Base-by-base conservation (phyloP, 2,329 filamentous ascomycete species). In the Cytospora mali region DNA sequence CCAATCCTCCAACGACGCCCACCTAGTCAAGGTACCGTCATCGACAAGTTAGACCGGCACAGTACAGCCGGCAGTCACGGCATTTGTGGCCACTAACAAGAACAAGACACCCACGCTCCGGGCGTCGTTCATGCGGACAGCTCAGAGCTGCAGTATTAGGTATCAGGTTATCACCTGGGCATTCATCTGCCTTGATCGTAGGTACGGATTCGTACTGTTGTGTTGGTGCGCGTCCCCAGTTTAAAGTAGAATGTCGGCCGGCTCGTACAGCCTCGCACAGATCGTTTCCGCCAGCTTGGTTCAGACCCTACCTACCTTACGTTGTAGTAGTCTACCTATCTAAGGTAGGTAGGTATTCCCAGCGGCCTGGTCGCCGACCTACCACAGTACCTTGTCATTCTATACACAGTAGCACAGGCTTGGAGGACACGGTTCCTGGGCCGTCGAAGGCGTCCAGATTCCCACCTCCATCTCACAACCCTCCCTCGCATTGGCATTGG, bases 231-330 rank as follows among this genome's bases (percentile, higher is more conserved):
- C 35, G 35, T 39, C n/a, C 4, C 16, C n/a, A 18, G 16, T 28
- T 21, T 49, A 16, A 9, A 9, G 48, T 50, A 14, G n/a, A 50
- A 25, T 21, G 11, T 28, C 9, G 48, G 11, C 48, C 16, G 48
- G 16, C 35, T 39, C 16, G 16, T n/a, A n/a, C 35, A 39, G 42
- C 42, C 42, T 46, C 42, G 55, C 29, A 18, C n/a, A 16, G 39
- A 11, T 33, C 27, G 50, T 60, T 27, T 28, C 50, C 58, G 58
- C 58, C 58, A 60, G 58, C 51, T 48, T 31, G 50, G 58, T 23
- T 46, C 42, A 46, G n/a, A 46, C 42, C 42, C 42, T 46, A 23
- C 42, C n/a, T 42, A 39, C 11, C 35, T 33, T 9, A 13, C 39
- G n/a, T 21, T 21, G n/a, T 21, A 21, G 39, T 46, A 33, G 31